These are phyloP conservation scores for Smallanthus sonchifolius DNA, from an alignment of 129 eudicot genomes.

Conservation along the genomic window DNA sequence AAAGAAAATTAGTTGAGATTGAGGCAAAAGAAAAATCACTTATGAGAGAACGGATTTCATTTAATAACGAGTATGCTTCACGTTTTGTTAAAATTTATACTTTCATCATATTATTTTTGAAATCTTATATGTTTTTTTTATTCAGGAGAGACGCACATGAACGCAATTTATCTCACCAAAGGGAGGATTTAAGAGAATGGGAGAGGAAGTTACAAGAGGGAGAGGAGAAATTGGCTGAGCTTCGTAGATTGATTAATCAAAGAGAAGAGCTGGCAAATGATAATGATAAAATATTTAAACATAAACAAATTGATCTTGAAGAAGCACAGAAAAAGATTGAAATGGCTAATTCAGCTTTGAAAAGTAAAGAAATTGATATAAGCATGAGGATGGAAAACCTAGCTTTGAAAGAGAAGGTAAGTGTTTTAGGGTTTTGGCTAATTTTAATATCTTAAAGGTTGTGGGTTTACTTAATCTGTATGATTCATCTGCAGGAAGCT, in stretches of 20 bases:
- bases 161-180: conserved; percentile 53
- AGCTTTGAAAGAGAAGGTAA: conserved; percentile 72
- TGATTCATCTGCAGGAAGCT: conserved; percentile 59
- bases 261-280: conserved; percentile 91
- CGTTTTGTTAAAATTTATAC: not conserved
- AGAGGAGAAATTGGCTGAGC: conserved; percentile 87
- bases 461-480: not conserved
- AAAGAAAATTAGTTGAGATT: conserved; percentile 63
- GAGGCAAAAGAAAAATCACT: conserved; percentile 76
- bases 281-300: conserved; percentile 58
- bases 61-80: conserved; percentile 69
- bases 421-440: conserved; percentile 20
- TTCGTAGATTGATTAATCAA: conserved; percentile 74
- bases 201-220: conserved; percentile 81
- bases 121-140: conserved; percentile 3
- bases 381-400: conserved; percentile 49
- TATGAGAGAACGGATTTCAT: conserved; percentile 73
- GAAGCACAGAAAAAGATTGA: conserved; percentile 66
- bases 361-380: conserved; percentile 70
- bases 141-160: conserved; percentile 72
- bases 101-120: conserved; percentile 1
- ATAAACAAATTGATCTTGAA: conserved; percentile 72
- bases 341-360: conserved; percentile 41
- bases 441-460: not conserved
- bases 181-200: conserved; percentile 94